These are phyloP conservation scores for Phanerochaete carnosa DNA, from an alignment of 768 basidiomycete species.

Conservation along the genomic window DNA sequence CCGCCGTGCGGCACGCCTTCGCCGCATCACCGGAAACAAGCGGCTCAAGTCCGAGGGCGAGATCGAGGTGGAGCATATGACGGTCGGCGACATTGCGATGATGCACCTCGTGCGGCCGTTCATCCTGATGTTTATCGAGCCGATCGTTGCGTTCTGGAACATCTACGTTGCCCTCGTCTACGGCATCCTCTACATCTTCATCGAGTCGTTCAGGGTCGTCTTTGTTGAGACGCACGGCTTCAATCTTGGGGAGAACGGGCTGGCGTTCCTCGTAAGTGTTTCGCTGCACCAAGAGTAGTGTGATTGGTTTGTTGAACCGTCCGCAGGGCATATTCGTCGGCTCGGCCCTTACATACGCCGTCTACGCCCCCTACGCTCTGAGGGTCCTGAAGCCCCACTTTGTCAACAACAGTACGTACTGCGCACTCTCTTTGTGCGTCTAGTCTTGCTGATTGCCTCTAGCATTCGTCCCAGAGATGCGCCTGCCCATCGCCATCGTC, in stretches of 20 bases:
- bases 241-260: slow-evolving; percentile 26
- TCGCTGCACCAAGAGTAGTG: not conserved
- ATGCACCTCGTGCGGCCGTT: slow-evolving; percentile 29
- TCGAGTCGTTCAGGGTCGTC: slow-evolving; percentile 32
- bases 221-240: slow-evolving; percentile 32
- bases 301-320: not conserved
- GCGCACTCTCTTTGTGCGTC: slow-evolving; percentile 7
- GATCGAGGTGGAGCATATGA: slow-evolving; percentile 18
- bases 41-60: slow-evolving; percentile 25
- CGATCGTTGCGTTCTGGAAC: slow-evolving; percentile 23
- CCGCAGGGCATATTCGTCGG: slow-evolving; percentile 9
- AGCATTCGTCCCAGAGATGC: slow-evolving; percentile 23
- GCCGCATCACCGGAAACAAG: slow-evolving; percentile 27
- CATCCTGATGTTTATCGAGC: slow-evolving; percentile 28
- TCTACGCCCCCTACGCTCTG: slow-evolving; percentile 7
- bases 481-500: slow-evolving; percentile 31
- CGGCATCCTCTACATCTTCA: slow-evolving; percentile 29
- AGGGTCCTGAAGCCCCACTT: slow-evolving; percentile 3
- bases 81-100: slow-evolving; percentile 14
- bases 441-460: not conserved
- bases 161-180: not conserved
- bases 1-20: slow-evolving; percentile 27
- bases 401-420: slow-evolving; percentile 16
- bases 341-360: slow-evolving; percentile 1
- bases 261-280: slow-evolving; percentile 26